Conservation (phyloP, 2,329 filamentous ascomycete genomes). For the Pezicula carpinea region DNA sequence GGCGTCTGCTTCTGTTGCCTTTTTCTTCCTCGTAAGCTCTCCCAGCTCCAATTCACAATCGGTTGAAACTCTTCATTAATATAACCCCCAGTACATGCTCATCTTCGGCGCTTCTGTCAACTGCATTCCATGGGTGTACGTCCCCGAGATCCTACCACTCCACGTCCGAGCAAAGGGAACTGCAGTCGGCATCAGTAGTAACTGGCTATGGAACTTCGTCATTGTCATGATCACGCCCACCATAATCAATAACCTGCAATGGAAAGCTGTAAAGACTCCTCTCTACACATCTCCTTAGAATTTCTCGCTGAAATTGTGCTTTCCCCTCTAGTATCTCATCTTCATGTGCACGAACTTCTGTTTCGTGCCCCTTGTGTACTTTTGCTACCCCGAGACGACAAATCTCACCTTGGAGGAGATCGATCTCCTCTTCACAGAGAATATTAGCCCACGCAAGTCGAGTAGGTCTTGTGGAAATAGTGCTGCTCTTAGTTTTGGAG, state of each 20-base stretch:
- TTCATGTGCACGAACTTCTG: slow-evolving; percentile 44
- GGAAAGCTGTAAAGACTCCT: too few relatives aligned
- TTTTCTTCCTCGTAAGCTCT: slow-evolving; percentile 33
- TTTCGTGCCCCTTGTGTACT: slow-evolving; percentile 37
- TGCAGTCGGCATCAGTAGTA: slow-evolving; percentile 28
- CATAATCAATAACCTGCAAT: slow-evolving; percentile 40
- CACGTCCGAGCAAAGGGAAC: slow-evolving; percentile 28
- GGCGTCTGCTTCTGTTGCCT: slow-evolving; percentile 26
- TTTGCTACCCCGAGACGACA: slow-evolving; percentile 46
- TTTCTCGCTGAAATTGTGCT: too few relatives aligned
- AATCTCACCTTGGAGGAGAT: slow-evolving; percentile 45
- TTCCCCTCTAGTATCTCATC: slow-evolving; percentile 48
- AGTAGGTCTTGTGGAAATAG: too few relatives aligned
- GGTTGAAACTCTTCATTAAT: too few relatives aligned
- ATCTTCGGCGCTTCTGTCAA: slow-evolving; percentile 27
- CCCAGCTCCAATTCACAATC: too few relatives aligned
- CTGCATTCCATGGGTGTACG: slow-evolving; percentile 32
- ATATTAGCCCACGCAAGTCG: too few relatives aligned
- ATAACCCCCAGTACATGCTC: slow-evolving; percentile 32
- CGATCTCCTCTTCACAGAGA: slow-evolving; percentile 37
- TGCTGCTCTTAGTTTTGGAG: too few relatives aligned
- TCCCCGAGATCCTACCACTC: slow-evolving; percentile 30
- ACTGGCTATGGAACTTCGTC: slow-evolving; percentile 32
- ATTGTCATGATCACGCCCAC: slow-evolving; percentile 48
- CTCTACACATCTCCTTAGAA: too few relatives aligned